These are phyloP conservation scores for Nothophaeocryptopus gaeumannii DNA, from an alignment of 2,329 filamentous ascomycete genomes.

Conservation along the genomic window DNA sequence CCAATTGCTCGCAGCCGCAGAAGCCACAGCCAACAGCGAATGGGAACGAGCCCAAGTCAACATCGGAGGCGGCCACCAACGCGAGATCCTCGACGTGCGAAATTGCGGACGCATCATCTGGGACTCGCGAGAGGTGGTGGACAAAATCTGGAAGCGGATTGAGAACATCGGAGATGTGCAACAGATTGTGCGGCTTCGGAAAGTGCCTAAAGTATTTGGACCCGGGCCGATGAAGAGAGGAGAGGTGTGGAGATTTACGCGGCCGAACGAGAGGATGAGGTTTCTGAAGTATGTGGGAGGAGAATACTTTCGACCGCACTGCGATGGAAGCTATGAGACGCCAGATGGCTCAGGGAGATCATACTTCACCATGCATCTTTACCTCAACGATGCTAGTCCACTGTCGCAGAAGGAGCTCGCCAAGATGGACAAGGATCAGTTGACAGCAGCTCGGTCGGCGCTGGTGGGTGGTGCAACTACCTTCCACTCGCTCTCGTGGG, in stretches of 20 bases:
- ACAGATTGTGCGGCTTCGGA: conserved; percentile 39
- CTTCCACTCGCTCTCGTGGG: conserved; percentile 40
- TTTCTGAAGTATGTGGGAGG: conserved; percentile 71
- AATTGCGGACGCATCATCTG: conserved; percentile 76
- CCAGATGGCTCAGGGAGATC: conserved; percentile 51
- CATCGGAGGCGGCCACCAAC: conserved; percentile 60
- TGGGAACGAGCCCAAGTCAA: conserved; percentile 72
- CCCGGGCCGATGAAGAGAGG: conserved; percentile 42
- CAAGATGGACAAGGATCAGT: conserved; percentile 26
- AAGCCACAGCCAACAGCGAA: conserved; percentile 42
- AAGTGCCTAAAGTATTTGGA: conserved; percentile 45
- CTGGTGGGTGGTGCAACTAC: conserved; percentile 56
- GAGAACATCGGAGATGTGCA: conserved; percentile 49
- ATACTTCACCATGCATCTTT: conserved; percentile 56
- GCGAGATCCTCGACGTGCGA: conserved; percentile 56
- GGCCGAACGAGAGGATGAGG: conserved; percentile 70
- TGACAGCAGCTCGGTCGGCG: conserved; percentile 14
- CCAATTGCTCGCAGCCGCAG: conserved; percentile 53
- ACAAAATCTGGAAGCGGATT: conserved; percentile 61
- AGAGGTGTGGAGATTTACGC: conserved; percentile 43
- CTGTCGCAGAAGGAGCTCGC: conserved; percentile 17
- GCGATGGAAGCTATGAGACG: conserved; percentile 63
- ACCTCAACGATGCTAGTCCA: conserved; percentile 32
- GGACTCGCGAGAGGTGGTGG: conserved; percentile 62
- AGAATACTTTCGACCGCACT: conserved; percentile 73